These are phyloP conservation scores for Boletus rex-veris DNA, from an alignment of 768 basidiomycete species.

Conservation along the genomic window DNA sequence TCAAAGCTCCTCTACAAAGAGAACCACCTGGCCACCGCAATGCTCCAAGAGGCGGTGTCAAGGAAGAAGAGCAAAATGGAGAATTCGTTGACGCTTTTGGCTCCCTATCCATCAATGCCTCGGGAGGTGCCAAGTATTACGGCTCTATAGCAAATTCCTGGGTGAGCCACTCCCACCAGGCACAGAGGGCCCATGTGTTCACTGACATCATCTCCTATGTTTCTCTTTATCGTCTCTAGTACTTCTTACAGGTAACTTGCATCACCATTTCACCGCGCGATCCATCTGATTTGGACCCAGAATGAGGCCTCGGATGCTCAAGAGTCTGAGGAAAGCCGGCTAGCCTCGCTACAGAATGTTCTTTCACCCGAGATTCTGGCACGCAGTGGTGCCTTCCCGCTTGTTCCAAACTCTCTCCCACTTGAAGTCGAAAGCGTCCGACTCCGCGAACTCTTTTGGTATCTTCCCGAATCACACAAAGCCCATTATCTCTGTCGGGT, in stretches of 20 bases:
- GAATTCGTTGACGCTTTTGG: slow-evolving; percentile 81
- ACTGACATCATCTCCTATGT: slow-evolving; percentile 1
- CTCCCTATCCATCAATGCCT: slow-evolving; percentile 67
- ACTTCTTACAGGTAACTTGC: slow-evolving; percentile 62
- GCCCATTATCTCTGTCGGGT: slow-evolving; percentile 59
- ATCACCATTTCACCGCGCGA: background rate
- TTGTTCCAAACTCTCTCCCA: slow-evolving; percentile 42
- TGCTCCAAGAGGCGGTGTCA: slow-evolving; percentile 34
- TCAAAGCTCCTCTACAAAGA: slow-evolving; percentile 75
- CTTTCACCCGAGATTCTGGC: slow-evolving; percentile 62
- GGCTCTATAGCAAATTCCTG: slow-evolving; percentile 76
- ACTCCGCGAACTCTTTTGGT: slow-evolving; percentile 60
- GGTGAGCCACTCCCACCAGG: slow-evolving; percentile 37
- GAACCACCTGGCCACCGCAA: slow-evolving; percentile 50
- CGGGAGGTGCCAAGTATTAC: slow-evolving; percentile 72
- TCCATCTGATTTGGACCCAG: slow-evolving; percentile 33
- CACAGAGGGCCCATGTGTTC: background rate
- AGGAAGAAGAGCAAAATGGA: slow-evolving; percentile 61
- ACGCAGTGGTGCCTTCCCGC: slow-evolving; percentile 64
- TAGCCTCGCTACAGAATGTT: slow-evolving; percentile 48
- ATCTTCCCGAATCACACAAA: slow-evolving; percentile 58
- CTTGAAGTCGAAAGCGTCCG: slow-evolving; percentile 43
- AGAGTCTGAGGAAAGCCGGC: slow-evolving; percentile 43
- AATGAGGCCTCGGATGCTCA: slow-evolving; percentile 60
- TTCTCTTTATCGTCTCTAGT: slow-evolving; percentile 36